Evolutionary conservation across 768 basidiomycete species (phyloP), one percentile per base, ranked within the genome.

Genomic region (Artomyces pyxidatus): DNA sequence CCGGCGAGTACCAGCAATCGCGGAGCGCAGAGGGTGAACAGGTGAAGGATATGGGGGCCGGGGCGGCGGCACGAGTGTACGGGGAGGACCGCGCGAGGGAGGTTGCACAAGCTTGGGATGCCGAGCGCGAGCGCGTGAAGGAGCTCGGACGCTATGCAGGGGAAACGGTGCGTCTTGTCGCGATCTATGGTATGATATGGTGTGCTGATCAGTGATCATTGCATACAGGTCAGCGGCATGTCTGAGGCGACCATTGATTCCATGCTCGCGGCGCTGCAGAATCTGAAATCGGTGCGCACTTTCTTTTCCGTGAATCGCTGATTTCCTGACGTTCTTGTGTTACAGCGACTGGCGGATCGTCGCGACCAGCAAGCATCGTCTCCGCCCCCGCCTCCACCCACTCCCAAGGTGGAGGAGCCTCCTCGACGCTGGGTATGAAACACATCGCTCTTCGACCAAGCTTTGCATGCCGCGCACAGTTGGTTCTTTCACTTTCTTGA

Each of bases 161-260:
- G 21, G 61, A 65, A 25, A 62, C 58, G 39, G 61, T 81, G n/a
- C n/a, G n/a, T n/a, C n/a, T n/a, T n/a, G n/a, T n/a, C n/a, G n/a
- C n/a, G n/a, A n/a, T n/a, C n/a, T n/a, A n/a, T n/a, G n/a, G n/a
- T n/a, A n/a, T n/a, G n/a, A n/a, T n/a, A n/a, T n/a, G n/a, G n/a
- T n/a, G n/a, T n/a, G n/a, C n/a, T n/a, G n/a, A n/a, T n/a, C n/a
- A n/a, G n/a, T n/a, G n/a, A n/a, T n/a, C n/a, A n/a, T n/a, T n/a
- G n/a, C n/a, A n/a, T n/a, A n/a, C n/a, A n/a, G n/a, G n/a, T n/a
- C n/a, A n/a, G n/a, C n/a, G 81, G 84, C 44, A 59, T 85, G 50
- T 84, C 84, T 2, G 85, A 87, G 60, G 71, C 74, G 14, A 81
- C 83, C 0, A 73, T 88, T 16, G 83, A 84, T 39, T 71, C 74